phyloP scores from a whole-genome alignment of 768 basidiomycete genomes.

The Auricularia cornea region DNA sequence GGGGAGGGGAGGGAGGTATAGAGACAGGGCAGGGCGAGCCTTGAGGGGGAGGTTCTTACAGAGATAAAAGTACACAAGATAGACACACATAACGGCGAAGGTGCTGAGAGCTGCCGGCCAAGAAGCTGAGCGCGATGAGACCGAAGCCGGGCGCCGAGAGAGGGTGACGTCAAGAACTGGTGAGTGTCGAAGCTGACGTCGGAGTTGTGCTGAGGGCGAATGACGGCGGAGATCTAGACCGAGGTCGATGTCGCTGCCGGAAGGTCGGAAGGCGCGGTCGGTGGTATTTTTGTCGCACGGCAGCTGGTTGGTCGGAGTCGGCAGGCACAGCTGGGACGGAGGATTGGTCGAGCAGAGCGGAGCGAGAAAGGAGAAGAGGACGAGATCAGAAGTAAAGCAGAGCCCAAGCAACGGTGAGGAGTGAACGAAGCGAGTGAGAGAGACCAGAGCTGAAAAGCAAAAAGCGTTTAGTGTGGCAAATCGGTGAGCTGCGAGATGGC shows the following conservation, averaged over 20 bases:
- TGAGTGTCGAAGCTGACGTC: slow-evolving; percentile 1
- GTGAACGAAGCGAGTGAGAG: too few species aligned
- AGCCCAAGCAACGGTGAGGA: neutral
- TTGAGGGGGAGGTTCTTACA: too few species aligned
- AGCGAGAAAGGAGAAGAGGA: neutral
- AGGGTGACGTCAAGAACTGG: neutral
- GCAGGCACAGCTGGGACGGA: too few species aligned
- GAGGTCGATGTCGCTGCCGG: neutral
- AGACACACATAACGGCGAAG: too few species aligned
- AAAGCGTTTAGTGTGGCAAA: neutral
- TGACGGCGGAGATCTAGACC: neutral
- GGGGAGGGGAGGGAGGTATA: too few species aligned
- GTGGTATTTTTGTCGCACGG: neutral
- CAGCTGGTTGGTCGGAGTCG: neutral
- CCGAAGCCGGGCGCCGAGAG: neutral
- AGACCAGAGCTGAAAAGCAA: neutral
- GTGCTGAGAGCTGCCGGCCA: too few species aligned
- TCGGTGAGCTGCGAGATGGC: neutral
- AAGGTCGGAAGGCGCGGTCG: neutral
- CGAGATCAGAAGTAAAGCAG: neutral
- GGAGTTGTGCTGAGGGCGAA: neutral
- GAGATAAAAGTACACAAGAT: too few species aligned
- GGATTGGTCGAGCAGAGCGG: neutral
- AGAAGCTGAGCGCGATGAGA: too few species aligned
- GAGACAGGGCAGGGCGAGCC: too few species aligned